Conservation (phyloP, 2,329 filamentous ascomycete species). For the Clonostachys chloroleuca region DNA sequence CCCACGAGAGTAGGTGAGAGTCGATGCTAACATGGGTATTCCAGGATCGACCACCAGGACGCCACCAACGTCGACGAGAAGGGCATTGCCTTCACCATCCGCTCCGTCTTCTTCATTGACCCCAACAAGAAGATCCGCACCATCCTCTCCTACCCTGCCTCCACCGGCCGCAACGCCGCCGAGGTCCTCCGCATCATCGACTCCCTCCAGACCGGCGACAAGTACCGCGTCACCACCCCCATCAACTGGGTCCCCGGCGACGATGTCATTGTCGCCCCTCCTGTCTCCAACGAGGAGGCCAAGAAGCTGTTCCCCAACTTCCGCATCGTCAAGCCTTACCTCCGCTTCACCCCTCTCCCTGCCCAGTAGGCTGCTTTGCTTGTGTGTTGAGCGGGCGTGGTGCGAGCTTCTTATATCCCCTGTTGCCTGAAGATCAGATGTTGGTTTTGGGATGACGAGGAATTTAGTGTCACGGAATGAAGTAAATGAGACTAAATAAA, state of each 20-base stretch:
- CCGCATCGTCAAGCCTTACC: slow-evolving; percentile 65
- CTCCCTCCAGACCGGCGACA: slow-evolving; percentile 79
- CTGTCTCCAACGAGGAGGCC: slow-evolving; percentile 78
- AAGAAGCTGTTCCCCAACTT: slow-evolving; percentile 82
- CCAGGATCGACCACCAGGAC: slow-evolving; percentile 73
- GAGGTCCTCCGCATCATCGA: slow-evolving; percentile 78
- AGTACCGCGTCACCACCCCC: slow-evolving; percentile 81
- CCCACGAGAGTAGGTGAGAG: no score
- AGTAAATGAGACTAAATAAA: no score
- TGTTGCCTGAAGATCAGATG: no score
- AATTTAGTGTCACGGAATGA: no score
- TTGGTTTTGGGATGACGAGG: no score
- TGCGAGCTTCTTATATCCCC: no score
- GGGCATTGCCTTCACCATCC: slow-evolving; percentile 89
- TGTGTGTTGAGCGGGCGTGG: no score
- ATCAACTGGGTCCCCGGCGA: slow-evolving; percentile 89
- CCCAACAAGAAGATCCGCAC: slow-evolving; percentile 89
- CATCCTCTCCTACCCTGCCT: slow-evolving; percentile 89
- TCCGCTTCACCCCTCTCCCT: slow-evolving; percentile 66
- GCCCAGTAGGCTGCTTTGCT: slow-evolving; percentile 32
- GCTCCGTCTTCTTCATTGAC: slow-evolving; percentile 92
- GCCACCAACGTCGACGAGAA: slow-evolving; percentile 76
- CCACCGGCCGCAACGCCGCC: slow-evolving; percentile 77
- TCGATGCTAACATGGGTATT: slow-evolving; percentile 2
- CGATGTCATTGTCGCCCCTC: slow-evolving; percentile 87